Evolutionary conservation across 2,329 filamentous ascomycete genomes (phyloP), one percentile per base, ranked within the genome.

Genomic region (Paracamarosporium sp.): DNA sequence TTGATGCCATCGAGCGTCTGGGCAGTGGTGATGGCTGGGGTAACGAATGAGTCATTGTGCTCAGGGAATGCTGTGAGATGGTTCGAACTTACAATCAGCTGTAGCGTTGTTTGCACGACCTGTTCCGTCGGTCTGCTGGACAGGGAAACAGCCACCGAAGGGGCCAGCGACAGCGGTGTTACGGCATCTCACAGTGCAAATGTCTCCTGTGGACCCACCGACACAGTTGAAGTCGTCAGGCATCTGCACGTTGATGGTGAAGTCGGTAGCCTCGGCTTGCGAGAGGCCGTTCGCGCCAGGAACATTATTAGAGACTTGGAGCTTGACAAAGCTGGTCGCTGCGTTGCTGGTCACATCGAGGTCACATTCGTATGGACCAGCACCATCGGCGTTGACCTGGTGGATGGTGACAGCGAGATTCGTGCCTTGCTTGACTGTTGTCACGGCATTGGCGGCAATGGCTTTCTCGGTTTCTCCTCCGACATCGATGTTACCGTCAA

Each of bases 351-450:
- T 86, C 60, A 79, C 73, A 69, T 88, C 87, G 68, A 89, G 85
- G 77, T 86, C 86, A 76, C 86, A 88, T 6, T 80, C 82, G 71
- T 88, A 89, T 1, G 87, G 87, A 2, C 87, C 88, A 50, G 84
- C 87, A 48, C 88, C 88, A 65, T 90, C 88, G 24, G 80, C 81
- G 71, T 89, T 90, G 67, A 90, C 86, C 71, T 88, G 85, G 86
- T 85, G 83, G 35, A 76, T 77, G 8, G 76, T 76, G 50, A 76
- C 72, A 17, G 64, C 63, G 31, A 76, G 59, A 8, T 60, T 63
- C 8, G 64, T 67, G 38, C 73, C 72, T 9, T 50, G 45, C 2
- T 61, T 61, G 36, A 75, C 72, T 5, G 60, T 47, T 8, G 73
- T 70, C 43, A 76, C 65, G 15, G 69, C 65, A 7, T 69, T 69